Percentiles rank a stretch among this genome's conserved stretches.
phyloP scores from a whole-genome alignment of 1,284 basidiomycete genomes.

The Coniferiporia sulphurascens region DNA sequence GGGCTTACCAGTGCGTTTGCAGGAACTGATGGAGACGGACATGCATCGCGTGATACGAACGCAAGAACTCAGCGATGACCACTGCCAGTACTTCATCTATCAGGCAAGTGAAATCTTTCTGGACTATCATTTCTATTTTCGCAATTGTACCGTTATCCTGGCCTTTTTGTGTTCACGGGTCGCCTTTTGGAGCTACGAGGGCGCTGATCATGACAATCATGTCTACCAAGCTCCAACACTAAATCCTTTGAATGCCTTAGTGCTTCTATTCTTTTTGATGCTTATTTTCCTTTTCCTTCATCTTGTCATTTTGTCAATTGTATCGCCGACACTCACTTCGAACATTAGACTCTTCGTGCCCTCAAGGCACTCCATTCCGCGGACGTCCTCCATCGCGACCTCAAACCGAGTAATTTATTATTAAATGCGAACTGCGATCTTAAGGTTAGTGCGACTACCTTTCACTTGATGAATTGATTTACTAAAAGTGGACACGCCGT shows the following conservation, averaged over 20 bases:
- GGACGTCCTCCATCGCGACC: slow-evolving; percentile 82
- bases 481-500: background rate
- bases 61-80: slow-evolving; percentile 82
- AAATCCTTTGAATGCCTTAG: background rate
- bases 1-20: slow-evolving; percentile 23
- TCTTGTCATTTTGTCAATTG: background rate
- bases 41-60: slow-evolving; percentile 85
- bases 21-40: slow-evolving; percentile 91
- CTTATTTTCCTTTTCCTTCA: background rate
- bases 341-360: slow-evolving; percentile 71
- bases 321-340: background rate
- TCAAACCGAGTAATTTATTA: slow-evolving; percentile 90
- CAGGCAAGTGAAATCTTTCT: slow-evolving; percentile 48
- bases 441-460: slow-evolving; percentile 48
- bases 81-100: slow-evolving; percentile 94
- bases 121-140: background rate
- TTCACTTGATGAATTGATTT: slow-evolving; percentile 20
- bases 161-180: background rate
- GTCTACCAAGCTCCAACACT: background rate
- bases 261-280: background rate
- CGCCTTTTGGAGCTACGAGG: too few relatives aligned
- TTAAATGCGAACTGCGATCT: slow-evolving; percentile 95
- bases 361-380: slow-evolving; percentile 91
- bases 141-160: slow-evolving; percentile 7
- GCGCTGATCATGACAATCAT: background rate